Percentiles rank a stretch among this genome's conserved stretches.
These are phyloP conservation scores for Wickerhamomyces subpelliculosus DNA, from an alignment of 805 yeast species.

Conservation along the genomic window DNA sequence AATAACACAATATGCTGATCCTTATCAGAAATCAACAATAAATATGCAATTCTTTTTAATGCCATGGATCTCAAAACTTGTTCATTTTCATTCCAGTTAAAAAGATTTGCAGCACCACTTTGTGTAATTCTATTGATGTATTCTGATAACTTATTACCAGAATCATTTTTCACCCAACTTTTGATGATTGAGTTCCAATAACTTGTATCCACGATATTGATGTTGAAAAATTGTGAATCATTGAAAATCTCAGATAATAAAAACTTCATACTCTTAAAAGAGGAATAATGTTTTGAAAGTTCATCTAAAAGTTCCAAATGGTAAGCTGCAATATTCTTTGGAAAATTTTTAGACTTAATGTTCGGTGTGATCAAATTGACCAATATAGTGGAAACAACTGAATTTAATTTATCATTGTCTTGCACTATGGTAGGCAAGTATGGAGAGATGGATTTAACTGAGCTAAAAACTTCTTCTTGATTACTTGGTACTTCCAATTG, in stretches of 20 bases:
- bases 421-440: conserved; percentile 20
- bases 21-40: conserved; percentile 54
- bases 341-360: conserved; percentile 37
- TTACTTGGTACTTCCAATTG: conserved; percentile 6
- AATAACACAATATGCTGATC: conserved; percentile 47
- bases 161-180: conserved; percentile 60
- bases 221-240: conserved; percentile 51
- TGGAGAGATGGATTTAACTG: conserved; percentile 32
- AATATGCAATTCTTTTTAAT: conserved; percentile 55
- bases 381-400: conserved; percentile 44
- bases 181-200: conserved; percentile 50
- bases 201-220: conserved; percentile 22
- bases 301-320: conserved; percentile 38
- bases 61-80: conserved; percentile 43
- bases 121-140: conserved; percentile 38
- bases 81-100: conserved; percentile 72
- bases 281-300: conserved; percentile 21
- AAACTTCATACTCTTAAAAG: conserved; percentile 54
- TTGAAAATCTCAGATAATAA: conserved; percentile 56
- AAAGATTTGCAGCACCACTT: conserved; percentile 48
- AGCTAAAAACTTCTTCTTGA: conserved; percentile 38
- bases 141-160: conserved; percentile 48
- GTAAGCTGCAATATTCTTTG: conserved; percentile 30
- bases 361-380: conserved; percentile 48
- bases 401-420: conserved; percentile 56